A percentile compares a stretch with the other conserved stretches of the same genome.
Evolutionary conservation across 192 early-diverging fungal species (phyloP).

Genomic region (Coemansia erecta): DNA sequence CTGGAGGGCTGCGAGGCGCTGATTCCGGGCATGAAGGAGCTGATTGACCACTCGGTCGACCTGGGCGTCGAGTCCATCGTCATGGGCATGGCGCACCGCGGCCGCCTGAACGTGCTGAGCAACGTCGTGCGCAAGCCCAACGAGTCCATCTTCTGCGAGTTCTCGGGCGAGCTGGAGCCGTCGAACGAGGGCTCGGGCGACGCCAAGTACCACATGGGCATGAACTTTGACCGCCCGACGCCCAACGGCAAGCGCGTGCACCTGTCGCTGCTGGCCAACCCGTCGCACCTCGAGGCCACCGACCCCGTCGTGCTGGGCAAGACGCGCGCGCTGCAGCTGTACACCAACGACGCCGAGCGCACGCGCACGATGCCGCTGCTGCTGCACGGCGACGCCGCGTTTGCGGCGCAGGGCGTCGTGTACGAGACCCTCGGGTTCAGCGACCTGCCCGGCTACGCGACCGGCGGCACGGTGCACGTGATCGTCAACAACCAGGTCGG

Average conservation of each 20-base stretch:
- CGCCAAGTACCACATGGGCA: constrained; percentile 89
- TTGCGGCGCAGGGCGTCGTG: constrained; percentile 96
- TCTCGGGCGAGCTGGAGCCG: constrained; percentile 82
- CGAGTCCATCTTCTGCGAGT: constrained; percentile 98
- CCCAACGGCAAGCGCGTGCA: constrained; percentile 96
- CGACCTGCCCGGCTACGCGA: constrained; percentile 92
- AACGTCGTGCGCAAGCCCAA: constrained; percentile 99
- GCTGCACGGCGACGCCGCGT: constrained; percentile 97
- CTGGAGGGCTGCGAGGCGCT: constrained; percentile 96
- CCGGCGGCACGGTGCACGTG: constrained; percentile 95
- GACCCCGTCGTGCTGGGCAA: constrained; percentile 99
- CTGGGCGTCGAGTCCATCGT: constrained; percentile 92
- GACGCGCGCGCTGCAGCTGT: constrained; percentile 93
- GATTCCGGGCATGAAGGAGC: constrained; percentile 97
- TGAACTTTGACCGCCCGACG: constrained; percentile 95
- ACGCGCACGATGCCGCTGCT: constrained; percentile 88
- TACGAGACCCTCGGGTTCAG: constrained; percentile 96
- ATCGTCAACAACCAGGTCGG: constrained; percentile 99
- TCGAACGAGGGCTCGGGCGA: constrained; percentile 96
- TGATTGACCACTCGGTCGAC: constrained; percentile 96
- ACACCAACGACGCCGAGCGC: constrained; percentile 81
- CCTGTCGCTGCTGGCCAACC: constrained; percentile 96
- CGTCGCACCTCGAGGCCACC: constrained; percentile 97
- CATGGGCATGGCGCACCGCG: constrained; percentile 99
- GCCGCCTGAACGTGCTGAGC: constrained; percentile 95